A percentile compares a stretch with the other conserved stretches of the same genome.
Conservation (phyloP, 306 rosid genomes). For the Castanea sativa region DNA sequence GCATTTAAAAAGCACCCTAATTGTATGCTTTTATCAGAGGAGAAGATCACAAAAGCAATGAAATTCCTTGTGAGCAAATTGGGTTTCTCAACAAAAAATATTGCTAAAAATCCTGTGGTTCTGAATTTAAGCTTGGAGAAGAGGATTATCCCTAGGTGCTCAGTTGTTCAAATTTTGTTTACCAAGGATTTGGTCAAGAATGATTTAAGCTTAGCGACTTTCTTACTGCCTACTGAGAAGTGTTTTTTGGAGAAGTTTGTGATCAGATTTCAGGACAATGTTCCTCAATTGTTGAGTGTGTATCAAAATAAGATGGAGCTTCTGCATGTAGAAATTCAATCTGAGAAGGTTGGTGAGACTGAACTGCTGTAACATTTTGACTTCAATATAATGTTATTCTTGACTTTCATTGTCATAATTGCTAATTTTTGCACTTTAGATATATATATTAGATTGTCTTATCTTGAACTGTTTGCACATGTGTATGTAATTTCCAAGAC, state of each 20-base stretch:
- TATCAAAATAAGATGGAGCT: conserved; percentile 2
- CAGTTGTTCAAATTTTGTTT: conserved; percentile 31
- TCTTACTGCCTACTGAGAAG: background rate
- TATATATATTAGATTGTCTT: background rate
- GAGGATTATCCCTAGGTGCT: conserved; percentile 38
- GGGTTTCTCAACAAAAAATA: conserved; percentile 18
- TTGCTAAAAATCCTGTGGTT: conserved; percentile 14
- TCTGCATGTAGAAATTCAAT: background rate
- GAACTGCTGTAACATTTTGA: background rate
- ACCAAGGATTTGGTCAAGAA: conserved; percentile 23
- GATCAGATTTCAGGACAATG: background rate
- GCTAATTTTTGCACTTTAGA: background rate
- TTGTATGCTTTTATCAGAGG: conserved; percentile 15
- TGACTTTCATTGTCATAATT: background rate
- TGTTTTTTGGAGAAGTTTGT: background rate
- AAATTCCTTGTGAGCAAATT: conserved; percentile 22
- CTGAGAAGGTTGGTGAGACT: background rate
- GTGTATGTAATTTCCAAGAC: too few species aligned
- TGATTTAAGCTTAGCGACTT: background rate
- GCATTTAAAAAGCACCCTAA: conserved; percentile 36
- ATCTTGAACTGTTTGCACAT: background rate
- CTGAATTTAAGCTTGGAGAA: conserved; percentile 28
- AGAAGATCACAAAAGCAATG: conserved; percentile 14
- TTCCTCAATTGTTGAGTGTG: conserved; percentile 8
- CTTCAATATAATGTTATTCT: background rate